phyloP scores from a whole-genome alignment of 345 rosid genomes.

The Rhizophora mangle region DNA sequence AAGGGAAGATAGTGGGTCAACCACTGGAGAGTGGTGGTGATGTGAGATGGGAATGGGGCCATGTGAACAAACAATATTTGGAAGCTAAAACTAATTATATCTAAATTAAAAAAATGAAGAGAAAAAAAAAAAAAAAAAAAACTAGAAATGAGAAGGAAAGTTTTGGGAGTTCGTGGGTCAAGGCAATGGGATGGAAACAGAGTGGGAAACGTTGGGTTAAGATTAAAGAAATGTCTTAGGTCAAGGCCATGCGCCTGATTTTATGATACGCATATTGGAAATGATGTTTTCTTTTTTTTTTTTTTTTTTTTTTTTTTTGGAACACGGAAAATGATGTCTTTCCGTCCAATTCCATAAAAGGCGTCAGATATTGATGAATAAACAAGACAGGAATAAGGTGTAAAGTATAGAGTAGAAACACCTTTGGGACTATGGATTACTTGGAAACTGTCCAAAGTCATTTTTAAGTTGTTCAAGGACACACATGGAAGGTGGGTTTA shows the following conservation, averaged over 20 bases:
- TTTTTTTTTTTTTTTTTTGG: too few species aligned
- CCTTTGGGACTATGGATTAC: not conserved
- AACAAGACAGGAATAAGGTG: not conserved
- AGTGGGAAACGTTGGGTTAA: constrained; percentile 39
- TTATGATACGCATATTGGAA: constrained; percentile 42
- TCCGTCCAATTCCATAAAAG: constrained; percentile 4
- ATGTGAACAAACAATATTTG: constrained; percentile 29
- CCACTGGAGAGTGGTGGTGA: constrained; percentile 26
- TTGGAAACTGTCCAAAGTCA: constrained; percentile 3
- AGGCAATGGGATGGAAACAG: constrained; percentile 12
- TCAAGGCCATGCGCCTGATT: constrained; percentile 45
- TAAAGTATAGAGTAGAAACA: not conserved
- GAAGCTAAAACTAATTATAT: constrained; percentile 11
- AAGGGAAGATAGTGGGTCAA: constrained; percentile 38
- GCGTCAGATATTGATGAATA: not conserved
- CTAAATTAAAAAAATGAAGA: not conserved
- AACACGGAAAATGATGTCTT: constrained; percentile 33
- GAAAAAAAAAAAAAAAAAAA: constrained; percentile 3
- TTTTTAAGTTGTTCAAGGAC: not conserved
- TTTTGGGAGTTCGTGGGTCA: constrained; percentile 31
- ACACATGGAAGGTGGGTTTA: not conserved
- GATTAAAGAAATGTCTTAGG: constrained; percentile 43
- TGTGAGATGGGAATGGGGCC: constrained; percentile 27
- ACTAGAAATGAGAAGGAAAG: not conserved
- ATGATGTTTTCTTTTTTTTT: constrained; percentile 23